Evolutionary conservation across 192 early-diverging fungal species (phyloP), one percentile per base, ranked within the genome.

Genomic region (Backusella mclennaniae): DNA sequence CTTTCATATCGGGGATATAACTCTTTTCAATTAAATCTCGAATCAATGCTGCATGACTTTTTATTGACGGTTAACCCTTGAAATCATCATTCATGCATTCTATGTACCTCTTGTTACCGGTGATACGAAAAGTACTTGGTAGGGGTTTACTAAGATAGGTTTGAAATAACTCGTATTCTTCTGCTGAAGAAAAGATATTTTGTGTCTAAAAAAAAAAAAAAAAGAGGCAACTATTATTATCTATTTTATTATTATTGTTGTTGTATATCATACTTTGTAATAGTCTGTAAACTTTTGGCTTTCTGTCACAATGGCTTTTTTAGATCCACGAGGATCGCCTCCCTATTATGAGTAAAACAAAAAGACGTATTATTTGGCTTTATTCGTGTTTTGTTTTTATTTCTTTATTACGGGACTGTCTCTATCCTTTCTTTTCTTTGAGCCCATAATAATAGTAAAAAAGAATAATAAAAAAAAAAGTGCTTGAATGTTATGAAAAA

Each of bases 61-160:
- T 56, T 56, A 44, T 33, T 33, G 42, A 4, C 42, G 12, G 42
- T 44, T 44, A 44, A 19, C 21, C 21, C 2, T 8, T 21, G 6
- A 33, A 2, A 33, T 33, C 21, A 39, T 21, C 33, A 15, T 38
- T 17, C 26, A 39, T 15, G 33, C 23, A 17, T 52, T 4, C 42
- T 19, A 35, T 59, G 42, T 59, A 93, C 92, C 86, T 87, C 75
- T 93, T 88, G 70, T 91, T 95, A 14, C 97, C 98, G 0, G 96
- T 96, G 80, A 99, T 94, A 59, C 98, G 90, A 83, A 97, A 99
- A 63, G 93, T 93, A 36, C 93, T 93, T 14, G 98, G 98, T 52
- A 99, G 88, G 14, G 85, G 85, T 56, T 84, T 89, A 79, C 86
- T 84, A 82, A 97, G 87, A 1, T 82, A 70, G 66, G 90, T 88